Conservation (phyloP, 495 filamentous ascomycete genomes). For the Letharia lupina region DNA sequence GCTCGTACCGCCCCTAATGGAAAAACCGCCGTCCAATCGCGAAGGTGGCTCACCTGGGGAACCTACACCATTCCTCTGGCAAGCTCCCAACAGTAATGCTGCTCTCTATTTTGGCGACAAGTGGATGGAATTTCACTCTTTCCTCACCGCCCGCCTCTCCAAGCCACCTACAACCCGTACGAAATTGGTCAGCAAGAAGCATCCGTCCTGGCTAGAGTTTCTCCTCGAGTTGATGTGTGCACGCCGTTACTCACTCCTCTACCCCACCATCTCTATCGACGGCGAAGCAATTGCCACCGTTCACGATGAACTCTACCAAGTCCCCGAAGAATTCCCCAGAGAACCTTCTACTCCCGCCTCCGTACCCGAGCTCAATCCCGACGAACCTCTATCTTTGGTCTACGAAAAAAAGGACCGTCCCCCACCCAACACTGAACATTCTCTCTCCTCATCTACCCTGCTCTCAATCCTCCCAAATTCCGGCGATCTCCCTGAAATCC, state of each 20-base stretch:
- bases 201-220: constrained; percentile 73
- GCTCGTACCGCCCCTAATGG: constrained; percentile 44
- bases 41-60: constrained; percentile 25
- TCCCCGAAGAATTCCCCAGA: constrained; percentile 55
- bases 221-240: constrained; percentile 61
- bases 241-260: constrained; percentile 65
- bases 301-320: constrained; percentile 62
- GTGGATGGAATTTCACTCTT: constrained; percentile 73
- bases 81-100: constrained; percentile 71
- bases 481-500: constrained; percentile 32
- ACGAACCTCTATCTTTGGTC: constrained; percentile 17
- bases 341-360: not conserved
- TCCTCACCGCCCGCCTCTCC: constrained; percentile 51
- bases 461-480: constrained; percentile 21
- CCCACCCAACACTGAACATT: constrained; percentile 18
- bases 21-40: constrained; percentile 13
- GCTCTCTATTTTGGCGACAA: constrained; percentile 72
- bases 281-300: constrained; percentile 50
- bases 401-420: constrained; percentile 2
- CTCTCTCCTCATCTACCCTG: constrained; percentile 19
- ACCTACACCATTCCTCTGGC: constrained; percentile 62
- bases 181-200: constrained; percentile 46
- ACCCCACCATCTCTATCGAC: constrained; percentile 50
- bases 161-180: constrained; percentile 21
- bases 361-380: constrained; percentile 16